These are phyloP conservation scores for Ulota crispa DNA, from an alignment of 225 moss, liverwort and hornwort species.

Conservation along the genomic window DNA sequence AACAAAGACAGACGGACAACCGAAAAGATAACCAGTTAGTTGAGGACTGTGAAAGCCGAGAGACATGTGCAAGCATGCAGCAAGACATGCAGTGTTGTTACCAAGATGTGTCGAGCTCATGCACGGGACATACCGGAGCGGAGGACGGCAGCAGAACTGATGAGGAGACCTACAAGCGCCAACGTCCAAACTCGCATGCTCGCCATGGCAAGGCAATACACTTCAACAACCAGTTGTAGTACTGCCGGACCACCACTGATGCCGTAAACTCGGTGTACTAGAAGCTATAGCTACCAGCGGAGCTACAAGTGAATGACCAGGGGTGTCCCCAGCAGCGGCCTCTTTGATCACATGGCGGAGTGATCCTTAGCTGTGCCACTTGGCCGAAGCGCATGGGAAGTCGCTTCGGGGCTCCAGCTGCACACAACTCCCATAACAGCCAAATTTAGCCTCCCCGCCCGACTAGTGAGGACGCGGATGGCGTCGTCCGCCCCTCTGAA, in stretches of 20 bases:
- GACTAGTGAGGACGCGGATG: not conserved
- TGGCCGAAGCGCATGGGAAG: slow-evolving; percentile 6
- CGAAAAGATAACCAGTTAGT: no score
- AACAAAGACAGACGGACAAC: no score
- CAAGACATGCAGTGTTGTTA: not conserved
- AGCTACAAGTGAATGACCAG: not conserved
- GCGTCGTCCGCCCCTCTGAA: no score
- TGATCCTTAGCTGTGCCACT: slow-evolving; percentile 25
- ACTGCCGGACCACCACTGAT: not conserved
- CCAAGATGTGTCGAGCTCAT: not conserved
- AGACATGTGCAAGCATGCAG: no score
- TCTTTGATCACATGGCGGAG: not conserved
- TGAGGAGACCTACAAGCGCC: not conserved
- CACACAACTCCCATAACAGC: not conserved
- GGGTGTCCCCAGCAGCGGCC: not conserved
- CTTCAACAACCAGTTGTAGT: not conserved
- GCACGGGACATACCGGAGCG: slow-evolving; percentile 7
- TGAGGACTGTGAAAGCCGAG: not conserved
- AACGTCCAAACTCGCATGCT: not conserved
- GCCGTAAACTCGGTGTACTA: not conserved
- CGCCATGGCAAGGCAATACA: slow-evolving; percentile 1
- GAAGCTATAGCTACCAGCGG: not conserved
- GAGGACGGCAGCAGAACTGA: not conserved
- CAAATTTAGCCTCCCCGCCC: slow-evolving; percentile 7
- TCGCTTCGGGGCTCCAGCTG: not conserved